phyloP scores from a whole-genome alignment of 768 basidiomycete species.

The Sarcodon aspratus region DNA sequence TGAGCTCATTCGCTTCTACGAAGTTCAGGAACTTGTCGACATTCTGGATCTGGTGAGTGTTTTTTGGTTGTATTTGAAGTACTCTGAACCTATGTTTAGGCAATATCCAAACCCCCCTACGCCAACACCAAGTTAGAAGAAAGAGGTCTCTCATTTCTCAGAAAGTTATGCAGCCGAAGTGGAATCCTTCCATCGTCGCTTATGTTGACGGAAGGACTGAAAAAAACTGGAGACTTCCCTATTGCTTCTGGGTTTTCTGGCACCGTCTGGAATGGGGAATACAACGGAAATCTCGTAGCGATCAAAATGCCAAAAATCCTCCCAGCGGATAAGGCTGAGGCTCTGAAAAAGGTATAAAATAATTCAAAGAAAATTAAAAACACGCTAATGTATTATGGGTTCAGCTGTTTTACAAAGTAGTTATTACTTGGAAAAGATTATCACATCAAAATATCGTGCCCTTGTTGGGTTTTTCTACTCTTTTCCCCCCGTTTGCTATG shows the following conservation, averaged over 20 bases:
- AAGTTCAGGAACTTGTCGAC: too few species aligned
- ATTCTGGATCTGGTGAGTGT: too few species aligned
- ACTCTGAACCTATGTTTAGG: too few species aligned
- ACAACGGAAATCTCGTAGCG: not conserved
- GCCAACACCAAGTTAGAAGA: too few species aligned
- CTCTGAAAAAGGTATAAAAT: too few species aligned
- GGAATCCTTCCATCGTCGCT: too few species aligned
- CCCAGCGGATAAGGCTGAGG: not conserved
- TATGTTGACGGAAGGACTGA: not conserved
- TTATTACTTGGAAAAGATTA: constrained; percentile 9
- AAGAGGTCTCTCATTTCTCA: too few species aligned
- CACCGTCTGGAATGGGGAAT: not conserved
- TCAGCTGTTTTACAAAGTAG: constrained; percentile 5
- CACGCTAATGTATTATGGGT: not conserved
- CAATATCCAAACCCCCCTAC: too few species aligned
- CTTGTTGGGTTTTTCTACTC: constrained; percentile 6
- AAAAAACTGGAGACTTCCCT: not conserved
- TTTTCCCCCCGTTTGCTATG: constrained; percentile 3
- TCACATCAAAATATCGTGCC: constrained; percentile 8
- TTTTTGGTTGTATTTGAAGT: too few species aligned
- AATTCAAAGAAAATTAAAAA: too few species aligned
- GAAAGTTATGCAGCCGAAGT: too few species aligned
- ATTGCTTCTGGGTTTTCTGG: not conserved
- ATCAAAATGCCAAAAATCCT: not conserved
- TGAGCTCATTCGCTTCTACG: too few species aligned